Evolutionary conservation across 129 eudicot genomes (phyloP), one percentile per base, ranked within the genome.

Genomic region (Lactuca saligna): DNA sequence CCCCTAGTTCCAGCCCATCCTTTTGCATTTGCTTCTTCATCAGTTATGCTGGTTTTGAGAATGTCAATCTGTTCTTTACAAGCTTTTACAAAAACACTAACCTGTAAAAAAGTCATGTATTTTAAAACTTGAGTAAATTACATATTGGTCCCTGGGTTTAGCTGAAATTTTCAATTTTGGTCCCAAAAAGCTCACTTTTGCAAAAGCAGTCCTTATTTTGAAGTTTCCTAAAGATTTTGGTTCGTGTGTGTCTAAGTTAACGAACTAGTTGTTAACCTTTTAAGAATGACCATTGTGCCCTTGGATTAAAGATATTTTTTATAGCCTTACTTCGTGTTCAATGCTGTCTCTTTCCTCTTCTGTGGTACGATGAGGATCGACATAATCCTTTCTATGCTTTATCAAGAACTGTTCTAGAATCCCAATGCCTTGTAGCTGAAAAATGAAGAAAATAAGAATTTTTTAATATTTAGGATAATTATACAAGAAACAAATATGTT

Each of bases 301-400:
- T 42, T 42, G 49, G 12, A 42, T 25, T 2, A 25, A 25, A 25
- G 1, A 25, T 25, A 25, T 37, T n/a, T 46, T 57, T 41, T 7
- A 72, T 42, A 74, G n/a, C 67, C 90, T 77, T 84, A 93, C 98
- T 82, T 93, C 98, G 75, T 93, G 98, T 72, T 93, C 98, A 68
- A 93, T 89, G 86, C 88, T 78, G 75, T 93, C 98, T 54, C 97
- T 81, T 80, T 93, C 98, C 60, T 85, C 90, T 77, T 87, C 95
- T 54, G 95, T 85, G 6, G 97, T 93, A 39, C 97, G 98, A 71
- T 89, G 95, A 71, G 83, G 69, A 72, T 93, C 98, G 54, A 93
- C 71, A 78, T 93, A 93, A 82, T 93, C 97, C 81, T 89, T 87
- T 79, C 80, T 89, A 76, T 93, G 98, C 75, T 87, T 89, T 85